Evolutionary conservation across 2,329 filamentous ascomycete genomes (phyloP), one percentile per base, ranked within the genome.

Genomic region (Shiraia bambusicola): DNA sequence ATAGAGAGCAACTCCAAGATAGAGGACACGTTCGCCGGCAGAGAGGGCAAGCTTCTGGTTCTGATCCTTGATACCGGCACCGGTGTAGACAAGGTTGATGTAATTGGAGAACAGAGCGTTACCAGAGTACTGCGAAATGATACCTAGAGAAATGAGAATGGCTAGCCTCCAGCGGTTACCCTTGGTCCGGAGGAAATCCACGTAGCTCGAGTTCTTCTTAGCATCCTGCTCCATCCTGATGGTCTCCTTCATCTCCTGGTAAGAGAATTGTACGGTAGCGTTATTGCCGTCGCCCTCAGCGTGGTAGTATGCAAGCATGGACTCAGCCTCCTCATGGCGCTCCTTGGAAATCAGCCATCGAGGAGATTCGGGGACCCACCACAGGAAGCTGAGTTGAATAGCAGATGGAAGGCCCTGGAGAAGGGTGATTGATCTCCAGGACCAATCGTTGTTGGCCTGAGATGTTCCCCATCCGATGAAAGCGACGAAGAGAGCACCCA

Each of bases 31-130:
- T 63, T 81, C 78, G 52, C 81, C 78, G 45, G 72, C 70, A 37
- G 50, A 50, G 19, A 57, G 48, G 65, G 69, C 60, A 40, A 59
- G 50, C 53, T 61, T 48, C 46, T 59, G 47, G 31, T 56, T 58
- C 22, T 45, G 72, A 30, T 73, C 69, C 1, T 54, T 77, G 58
- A 86, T 83, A 36, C 82, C 82, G 26, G 81, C 80, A 34, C 77
- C 76, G 26, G 73, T 69, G 66, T 84, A 84, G 49, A 86, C 75
- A 34, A 76, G 70, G 50, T 81, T 78, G 65, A 82, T 80, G 64
- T 86, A 86, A 68, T 85, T 84, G 52, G 76, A 81, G 62, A 86
- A 80, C 2, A 86, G 67, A 12, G 79, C 82, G 56, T 84, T 86
- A 34, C 83, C 83, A 37, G 77, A 81, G 66, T 83, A 86, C 66